A percentile compares a stretch with the other conserved stretches of the same genome.
Conservation (phyloP, 352 stramenopile genomes). For the Blastocystis sp. region DNA sequence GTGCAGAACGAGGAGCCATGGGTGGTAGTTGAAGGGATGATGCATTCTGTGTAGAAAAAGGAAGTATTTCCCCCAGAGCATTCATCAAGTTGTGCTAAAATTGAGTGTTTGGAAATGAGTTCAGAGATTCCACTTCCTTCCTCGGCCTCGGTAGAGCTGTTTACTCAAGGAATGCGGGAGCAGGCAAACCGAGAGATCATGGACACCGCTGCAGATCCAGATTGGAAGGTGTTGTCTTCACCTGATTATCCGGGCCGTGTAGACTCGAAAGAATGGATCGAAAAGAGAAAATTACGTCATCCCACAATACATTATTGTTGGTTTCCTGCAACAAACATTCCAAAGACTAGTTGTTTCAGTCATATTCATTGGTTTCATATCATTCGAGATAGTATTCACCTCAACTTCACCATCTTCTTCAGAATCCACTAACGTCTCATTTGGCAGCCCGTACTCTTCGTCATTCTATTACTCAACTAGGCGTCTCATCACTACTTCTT, state of each 20-base stretch:
- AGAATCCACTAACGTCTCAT: conserved; percentile 22
- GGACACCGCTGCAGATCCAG: conserved; percentile 30
- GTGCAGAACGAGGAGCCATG: conserved; percentile 43
- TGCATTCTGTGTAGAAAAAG: conserved; percentile 1
- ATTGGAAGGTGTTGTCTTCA: conserved; percentile 46
- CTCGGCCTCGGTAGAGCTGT: neutral
- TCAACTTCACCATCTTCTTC: conserved; percentile 35
- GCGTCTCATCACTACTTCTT: neutral
- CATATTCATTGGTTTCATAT: conserved; percentile 61
- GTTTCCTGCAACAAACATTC: conserved; percentile 6
- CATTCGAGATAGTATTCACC: conserved; percentile 25
- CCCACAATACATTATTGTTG: neutral
- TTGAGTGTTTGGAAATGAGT: neutral
- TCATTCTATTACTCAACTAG: conserved; percentile 33
- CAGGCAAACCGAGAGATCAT: neutral
- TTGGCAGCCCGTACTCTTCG: conserved; percentile 46
- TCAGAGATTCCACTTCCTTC: neutral
- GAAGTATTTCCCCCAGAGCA: neutral
- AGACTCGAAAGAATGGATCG: conserved; percentile 57
- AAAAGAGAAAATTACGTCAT: conserved; percentile 60
- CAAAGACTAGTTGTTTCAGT: neutral
- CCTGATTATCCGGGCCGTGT: conserved; percentile 56
- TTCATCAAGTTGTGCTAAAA: neutral
- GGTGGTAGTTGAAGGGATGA: neutral
- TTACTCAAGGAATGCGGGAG: conserved; percentile 3